A percentile compares a stretch with the other conserved stretches of the same genome.
Evolutionary conservation across 345 rosid genomes (phyloP).

Genomic region (Corchorus capsularis): DNA sequence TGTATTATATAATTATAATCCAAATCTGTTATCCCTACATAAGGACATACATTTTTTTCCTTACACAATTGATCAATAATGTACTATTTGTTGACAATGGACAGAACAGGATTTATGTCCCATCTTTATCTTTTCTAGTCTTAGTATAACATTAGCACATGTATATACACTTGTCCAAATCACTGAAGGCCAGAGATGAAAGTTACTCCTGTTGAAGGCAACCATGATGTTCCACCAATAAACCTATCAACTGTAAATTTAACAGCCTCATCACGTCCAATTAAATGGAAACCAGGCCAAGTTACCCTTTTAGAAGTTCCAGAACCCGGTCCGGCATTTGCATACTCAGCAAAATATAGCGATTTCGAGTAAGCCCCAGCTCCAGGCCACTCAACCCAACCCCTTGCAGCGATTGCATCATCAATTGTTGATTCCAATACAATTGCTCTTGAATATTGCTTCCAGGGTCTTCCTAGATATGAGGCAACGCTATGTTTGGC

Average conservation of each 20-base stretch:
- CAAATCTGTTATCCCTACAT: neutral
- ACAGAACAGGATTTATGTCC: neutral
- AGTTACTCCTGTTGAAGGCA: conserved; percentile 64
- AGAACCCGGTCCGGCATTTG: conserved; percentile 52
- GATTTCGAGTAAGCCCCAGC: conserved; percentile 27
- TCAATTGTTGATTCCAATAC: conserved; percentile 71
- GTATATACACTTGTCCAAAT: neutral
- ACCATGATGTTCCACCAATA: conserved; percentile 54
- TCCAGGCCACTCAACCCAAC: conserved; percentile 82
- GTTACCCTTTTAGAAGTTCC: conserved; percentile 39
- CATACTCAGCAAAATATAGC: conserved; percentile 53
- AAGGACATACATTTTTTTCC: neutral
- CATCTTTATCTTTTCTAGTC: neutral
- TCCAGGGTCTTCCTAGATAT: conserved; percentile 88
- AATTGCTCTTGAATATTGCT: conserved; percentile 61
- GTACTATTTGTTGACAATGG: neutral
- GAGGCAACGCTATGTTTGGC: conserved; percentile 37
- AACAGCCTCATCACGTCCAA: conserved; percentile 43
- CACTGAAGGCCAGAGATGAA: conserved; percentile 49
- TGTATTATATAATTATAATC: neutral
- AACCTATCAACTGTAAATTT: conserved; percentile 49
- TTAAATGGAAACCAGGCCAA: conserved; percentile 56
- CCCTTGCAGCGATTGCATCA: conserved; percentile 43
- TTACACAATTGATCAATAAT: neutral
- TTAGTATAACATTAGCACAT: neutral